Conservation (phyloP, 108 stramenopile genomes). For the Cyclotella baltica region DNA sequence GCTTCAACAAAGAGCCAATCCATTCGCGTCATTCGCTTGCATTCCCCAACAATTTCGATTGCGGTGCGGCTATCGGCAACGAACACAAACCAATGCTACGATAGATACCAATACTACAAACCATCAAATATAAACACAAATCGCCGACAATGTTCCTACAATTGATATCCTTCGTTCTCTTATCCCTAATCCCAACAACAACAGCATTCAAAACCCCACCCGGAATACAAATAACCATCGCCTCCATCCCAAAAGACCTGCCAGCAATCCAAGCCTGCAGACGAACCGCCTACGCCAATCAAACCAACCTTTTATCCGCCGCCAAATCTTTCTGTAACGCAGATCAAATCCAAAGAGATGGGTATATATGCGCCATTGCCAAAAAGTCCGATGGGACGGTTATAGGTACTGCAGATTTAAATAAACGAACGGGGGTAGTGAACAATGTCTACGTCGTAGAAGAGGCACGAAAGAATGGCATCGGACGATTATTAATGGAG, state of each 20-base stretch:
- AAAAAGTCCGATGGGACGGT: slow-evolving; percentile 19
- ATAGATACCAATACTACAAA: too few relatives aligned
- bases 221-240: too few relatives aligned
- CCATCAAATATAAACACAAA: too few relatives aligned
- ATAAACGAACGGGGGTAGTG: slow-evolving; percentile 24
- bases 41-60: too few relatives aligned
- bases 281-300: slow-evolving; percentile 32
- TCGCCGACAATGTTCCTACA: too few relatives aligned
- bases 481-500: slow-evolving; percentile 48
- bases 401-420: slow-evolving; percentile 46
- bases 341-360: slow-evolving; percentile 41
- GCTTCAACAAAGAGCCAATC: too few relatives aligned
- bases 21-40: too few relatives aligned
- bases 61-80: too few relatives aligned
- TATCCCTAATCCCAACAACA: too few relatives aligned
- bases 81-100: too few relatives aligned
- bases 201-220: too few relatives aligned
- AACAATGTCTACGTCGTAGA: slow-evolving; percentile 49
- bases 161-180: too few relatives aligned
- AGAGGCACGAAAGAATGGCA: slow-evolving; percentile 43
- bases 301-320: slow-evolving; percentile 22
- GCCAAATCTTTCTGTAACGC: slow-evolving; percentile 54
- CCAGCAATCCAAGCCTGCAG: slow-evolving; percentile 40
- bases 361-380: slow-evolving; percentile 42
- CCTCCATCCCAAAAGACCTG: slow-evolving; percentile 41